Evolutionary conservation across 2,329 filamentous ascomycete genomes (phyloP), one percentile per base, ranked within the genome.

Genomic region (Fonsecaea monophora): DNA sequence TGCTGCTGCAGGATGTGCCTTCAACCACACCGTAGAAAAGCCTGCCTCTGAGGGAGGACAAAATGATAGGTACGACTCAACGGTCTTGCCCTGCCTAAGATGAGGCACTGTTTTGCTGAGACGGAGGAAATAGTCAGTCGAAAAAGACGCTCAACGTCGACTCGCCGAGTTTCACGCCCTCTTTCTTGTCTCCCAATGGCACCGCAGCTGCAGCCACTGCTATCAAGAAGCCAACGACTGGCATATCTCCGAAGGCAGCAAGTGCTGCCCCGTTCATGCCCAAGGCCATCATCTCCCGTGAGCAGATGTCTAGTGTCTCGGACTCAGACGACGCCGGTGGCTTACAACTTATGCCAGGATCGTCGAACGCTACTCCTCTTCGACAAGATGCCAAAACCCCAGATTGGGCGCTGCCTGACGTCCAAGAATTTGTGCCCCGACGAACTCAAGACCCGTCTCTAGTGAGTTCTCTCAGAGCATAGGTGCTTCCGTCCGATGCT

Each of bases 121-220:
- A 30, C 35, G 35, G 30, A 21, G 25, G 21, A 9, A 30, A 13
- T 45, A 71, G 70, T 50, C 70, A 68, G 40, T 53, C 60, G 18
- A 73, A 71, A 62, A 73, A 73, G 64, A 48, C 90, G 34, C 85
- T 99, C 72, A 99, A 96, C 78, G 95, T 97, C 75, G 95, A 98
- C 75, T 98, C 95, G 8, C 94, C 95, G 12, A 92, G 94, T 56
- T 99, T 99, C 78, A 97, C 92, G 0, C 94, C 94, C 42, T 81
- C 86, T 50, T 80, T 82, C 65, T 77, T 83, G 12, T 81, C 79
- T 66, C 79, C 80, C 34, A 82, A 83, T 73, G 83, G 80, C 60
- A 77, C 64, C 48, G 54, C 53, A 57, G 48, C 62, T 18, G 45
- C 59, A 9, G 57, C 48, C 38, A 54, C 56, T 5, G 50, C 59